phyloP scores from a whole-genome alignment of 2,329 filamentous ascomycete species.

The Pseudocercospora macadamiae region DNA sequence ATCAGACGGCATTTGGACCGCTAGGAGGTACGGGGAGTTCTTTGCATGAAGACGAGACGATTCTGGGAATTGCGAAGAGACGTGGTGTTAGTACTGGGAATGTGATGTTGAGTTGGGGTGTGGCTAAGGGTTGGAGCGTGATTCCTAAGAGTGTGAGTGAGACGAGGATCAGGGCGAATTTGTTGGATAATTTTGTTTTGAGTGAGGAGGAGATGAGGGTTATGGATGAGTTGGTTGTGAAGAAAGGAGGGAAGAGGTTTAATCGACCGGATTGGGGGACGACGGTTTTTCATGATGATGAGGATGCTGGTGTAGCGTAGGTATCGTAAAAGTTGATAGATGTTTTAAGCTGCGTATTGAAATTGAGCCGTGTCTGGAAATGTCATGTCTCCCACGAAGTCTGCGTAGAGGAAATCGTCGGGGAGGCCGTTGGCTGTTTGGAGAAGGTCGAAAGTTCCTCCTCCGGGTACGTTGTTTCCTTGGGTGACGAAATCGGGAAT shows the following conservation, averaged over 20 bases:
- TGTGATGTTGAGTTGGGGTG: slow-evolving; percentile 42
- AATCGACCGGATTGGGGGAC: slow-evolving; percentile 49
- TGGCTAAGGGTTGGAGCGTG: slow-evolving; percentile 39
- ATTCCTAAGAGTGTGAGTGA: slow-evolving; percentile 42
- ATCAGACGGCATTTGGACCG: slow-evolving; percentile 20
- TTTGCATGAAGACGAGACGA: slow-evolving; percentile 17
- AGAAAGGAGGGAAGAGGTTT: slow-evolving; percentile 47
- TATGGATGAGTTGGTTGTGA: slow-evolving; percentile 34
- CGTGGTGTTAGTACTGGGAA: slow-evolving; percentile 33
- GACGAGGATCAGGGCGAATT: slow-evolving; percentile 21
- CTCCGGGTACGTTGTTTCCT: not conserved
- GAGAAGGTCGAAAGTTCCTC: slow-evolving; percentile 5
- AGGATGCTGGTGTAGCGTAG: slow-evolving; percentile 7
- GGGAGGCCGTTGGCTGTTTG: slow-evolving; percentile 12
- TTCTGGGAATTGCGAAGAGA: slow-evolving; percentile 16
- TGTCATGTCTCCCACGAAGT: slow-evolving; percentile 12
- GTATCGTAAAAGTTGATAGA: not conserved
- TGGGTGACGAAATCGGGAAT: slow-evolving; percentile 1
- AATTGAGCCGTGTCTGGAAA: slow-evolving; percentile 19
- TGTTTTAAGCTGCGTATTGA: not conserved
- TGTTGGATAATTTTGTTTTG: slow-evolving; percentile 18
- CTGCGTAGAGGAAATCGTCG: slow-evolving; percentile 18
- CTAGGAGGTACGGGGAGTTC: slow-evolving; percentile 20
- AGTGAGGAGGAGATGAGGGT: slow-evolving; percentile 22
- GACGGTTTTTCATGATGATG: slow-evolving; percentile 51